Conservation (phyloP, 371 early-diverging fungal species). For the Lichtheimia ramosa region DNA sequence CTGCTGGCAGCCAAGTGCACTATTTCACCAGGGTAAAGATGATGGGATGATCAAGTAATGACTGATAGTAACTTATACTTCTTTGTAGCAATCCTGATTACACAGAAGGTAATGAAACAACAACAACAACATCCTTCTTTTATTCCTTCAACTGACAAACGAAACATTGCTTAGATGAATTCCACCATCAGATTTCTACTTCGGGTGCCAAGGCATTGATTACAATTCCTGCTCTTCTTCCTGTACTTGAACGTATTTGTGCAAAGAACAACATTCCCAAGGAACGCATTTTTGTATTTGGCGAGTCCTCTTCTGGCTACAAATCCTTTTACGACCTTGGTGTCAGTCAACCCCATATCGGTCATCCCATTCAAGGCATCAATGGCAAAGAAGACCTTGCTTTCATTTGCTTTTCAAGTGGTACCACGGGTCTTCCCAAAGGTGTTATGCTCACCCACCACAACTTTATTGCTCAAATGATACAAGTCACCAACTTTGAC, state of each 20-base stretch:
- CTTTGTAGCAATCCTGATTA: conserved; percentile 36
- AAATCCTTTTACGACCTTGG: conserved; percentile 10
- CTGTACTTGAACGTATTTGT: conserved; percentile 47
- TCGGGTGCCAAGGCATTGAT: conserved; percentile 62
- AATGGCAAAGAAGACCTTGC: conserved; percentile 47
- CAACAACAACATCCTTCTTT: background rate
- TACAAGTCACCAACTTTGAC: conserved; percentile 18
- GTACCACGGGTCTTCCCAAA: conserved; percentile 74
- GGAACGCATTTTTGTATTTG: conserved; percentile 55
- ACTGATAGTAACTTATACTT: no score
- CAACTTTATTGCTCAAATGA: conserved; percentile 31
- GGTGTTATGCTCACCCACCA: conserved; percentile 47
- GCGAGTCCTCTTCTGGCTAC: conserved; percentile 24
- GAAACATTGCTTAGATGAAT: conserved; percentile 45
- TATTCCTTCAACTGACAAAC: background rate
- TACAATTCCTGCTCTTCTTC: conserved; percentile 41
- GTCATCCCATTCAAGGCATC: conserved; percentile 14
- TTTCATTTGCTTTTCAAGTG: conserved; percentile 82
- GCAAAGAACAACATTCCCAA: conserved; percentile 45
- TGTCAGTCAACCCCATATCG: conserved; percentile 3
- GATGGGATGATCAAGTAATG: no score
- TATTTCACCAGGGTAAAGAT: conserved; percentile 37
- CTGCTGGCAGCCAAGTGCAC: conserved; percentile 38
- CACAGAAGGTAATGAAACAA: conserved; percentile 42
- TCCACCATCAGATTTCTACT: conserved; percentile 69